phyloP scores from a whole-genome alignment of 257 asterid species.

The Parsonsia alboflavescens region DNA sequence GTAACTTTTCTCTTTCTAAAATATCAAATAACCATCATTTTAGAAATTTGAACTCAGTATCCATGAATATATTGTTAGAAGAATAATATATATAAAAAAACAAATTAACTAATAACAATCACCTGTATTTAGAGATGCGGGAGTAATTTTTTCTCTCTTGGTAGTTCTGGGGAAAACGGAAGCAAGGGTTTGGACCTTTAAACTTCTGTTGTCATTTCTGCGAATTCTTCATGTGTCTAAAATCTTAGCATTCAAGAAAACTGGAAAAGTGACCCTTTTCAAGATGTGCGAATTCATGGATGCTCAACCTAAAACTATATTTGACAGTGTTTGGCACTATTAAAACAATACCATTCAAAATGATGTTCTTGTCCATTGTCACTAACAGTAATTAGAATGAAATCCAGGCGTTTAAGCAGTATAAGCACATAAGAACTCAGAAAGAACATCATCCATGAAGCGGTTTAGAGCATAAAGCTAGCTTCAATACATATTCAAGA shows the following conservation, averaged over 20 bases:
- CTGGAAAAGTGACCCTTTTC: no score
- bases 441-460: not conserved
- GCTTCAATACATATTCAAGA: conserved; percentile 13
- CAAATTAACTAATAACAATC: no score
- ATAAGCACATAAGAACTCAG: not conserved
- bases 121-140: no score
- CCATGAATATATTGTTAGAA: no score
- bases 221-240: not conserved
- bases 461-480: conserved; percentile 3
- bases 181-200: not conserved
- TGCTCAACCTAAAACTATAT: no score
- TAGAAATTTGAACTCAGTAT: no score
- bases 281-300: no score
- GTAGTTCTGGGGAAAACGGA: not conserved
- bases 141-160: no score
- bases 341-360: not conserved
- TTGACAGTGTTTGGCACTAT: no score
- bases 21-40: no score
- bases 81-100: no score
- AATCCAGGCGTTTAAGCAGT: not conserved
- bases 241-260: not conserved
- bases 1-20: no score
- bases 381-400: conserved; percentile 4
- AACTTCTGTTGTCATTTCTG: not conserved
- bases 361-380: not conserved